Percentiles rank a stretch among this genome's conserved stretches.
phyloP scores from a whole-genome alignment of 2,329 filamentous ascomycete species.

The Colletotrichum lindemuthianum region DNA sequence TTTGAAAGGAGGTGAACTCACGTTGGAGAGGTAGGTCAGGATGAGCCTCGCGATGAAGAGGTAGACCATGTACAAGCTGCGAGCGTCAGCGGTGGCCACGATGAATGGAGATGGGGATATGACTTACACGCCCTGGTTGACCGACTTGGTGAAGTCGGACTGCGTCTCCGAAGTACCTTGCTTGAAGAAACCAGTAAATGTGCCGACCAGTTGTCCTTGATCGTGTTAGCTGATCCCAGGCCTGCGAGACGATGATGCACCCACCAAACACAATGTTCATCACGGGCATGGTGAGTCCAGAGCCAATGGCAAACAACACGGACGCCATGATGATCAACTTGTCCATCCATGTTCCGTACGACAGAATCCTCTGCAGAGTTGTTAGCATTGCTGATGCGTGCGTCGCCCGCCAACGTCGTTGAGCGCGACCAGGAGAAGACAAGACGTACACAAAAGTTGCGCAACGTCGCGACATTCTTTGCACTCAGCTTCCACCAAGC shows the following conservation, averaged over 20 bases:
- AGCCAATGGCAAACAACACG: slow-evolving; percentile 27
- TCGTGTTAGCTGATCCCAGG: neutral
- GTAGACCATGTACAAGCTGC: slow-evolving; percentile 48
- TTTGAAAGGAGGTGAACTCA: slow-evolving; percentile 36
- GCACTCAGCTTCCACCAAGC: slow-evolving; percentile 27
- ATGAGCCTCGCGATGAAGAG: slow-evolving; percentile 47
- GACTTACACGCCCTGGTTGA: slow-evolving; percentile 38
- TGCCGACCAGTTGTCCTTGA: slow-evolving; percentile 42
- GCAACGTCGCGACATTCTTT: slow-evolving; percentile 27
- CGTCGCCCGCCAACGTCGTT: neutral
- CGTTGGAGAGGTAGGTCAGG: slow-evolving; percentile 45
- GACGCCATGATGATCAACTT: slow-evolving; percentile 29
- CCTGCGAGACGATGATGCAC: neutral
- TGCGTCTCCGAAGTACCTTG: slow-evolving; percentile 33
- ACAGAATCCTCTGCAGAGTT: slow-evolving; percentile 17
- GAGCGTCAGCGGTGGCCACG: slow-evolving; percentile 1
- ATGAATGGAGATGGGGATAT: neutral
- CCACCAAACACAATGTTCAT: slow-evolving; percentile 48
- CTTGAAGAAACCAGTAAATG: slow-evolving; percentile 41
- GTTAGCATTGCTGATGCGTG: neutral
- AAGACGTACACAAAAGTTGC: slow-evolving; percentile 34
- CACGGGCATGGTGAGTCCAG: slow-evolving; percentile 43
- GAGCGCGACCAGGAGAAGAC: neutral
- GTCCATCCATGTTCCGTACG: slow-evolving; percentile 23
- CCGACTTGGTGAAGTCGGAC: slow-evolving; percentile 26